Conservation (phyloP, 257 asterid genomes). For the Asclepias syriaca region DNA sequence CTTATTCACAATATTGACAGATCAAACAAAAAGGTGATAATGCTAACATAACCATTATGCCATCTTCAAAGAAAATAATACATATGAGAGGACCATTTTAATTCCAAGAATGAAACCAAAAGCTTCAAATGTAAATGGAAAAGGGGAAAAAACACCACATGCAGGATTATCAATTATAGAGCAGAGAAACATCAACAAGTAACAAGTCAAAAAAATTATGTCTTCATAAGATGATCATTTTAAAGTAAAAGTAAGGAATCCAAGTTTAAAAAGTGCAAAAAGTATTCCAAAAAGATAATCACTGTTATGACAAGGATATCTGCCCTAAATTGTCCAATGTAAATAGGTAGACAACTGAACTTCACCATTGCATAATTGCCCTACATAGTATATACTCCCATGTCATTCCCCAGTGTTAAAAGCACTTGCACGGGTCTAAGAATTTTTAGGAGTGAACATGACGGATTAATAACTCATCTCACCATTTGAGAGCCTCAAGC, state of each 20-base stretch:
- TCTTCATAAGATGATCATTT: background rate
- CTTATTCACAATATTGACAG: background rate
- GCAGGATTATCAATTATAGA: background rate
- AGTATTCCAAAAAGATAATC: background rate
- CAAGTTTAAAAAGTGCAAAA: background rate
- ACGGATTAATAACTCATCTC: constrained; percentile 2
- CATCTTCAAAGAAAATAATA: background rate
- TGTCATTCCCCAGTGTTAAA: background rate
- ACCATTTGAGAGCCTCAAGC: constrained; percentile 91
- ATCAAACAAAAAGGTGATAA: background rate
- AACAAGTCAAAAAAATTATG: background rate
- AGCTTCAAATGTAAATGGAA: background rate
- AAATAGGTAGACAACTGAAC: background rate
- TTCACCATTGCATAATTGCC: background rate
- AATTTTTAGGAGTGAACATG: background rate
- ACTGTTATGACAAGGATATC: background rate
- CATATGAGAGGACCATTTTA: background rate
- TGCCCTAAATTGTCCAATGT: background rate
- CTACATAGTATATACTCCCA: background rate
- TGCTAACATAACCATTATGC: background rate
- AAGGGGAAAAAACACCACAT: background rate
- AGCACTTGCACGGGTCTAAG: background rate
- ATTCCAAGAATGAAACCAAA: background rate
- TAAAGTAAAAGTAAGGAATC: background rate
- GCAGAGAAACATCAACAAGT: background rate